Evolutionary conservation across 2,329 filamentous ascomycete genomes (phyloP).

Genomic region (Fusarium continuum): DNA sequence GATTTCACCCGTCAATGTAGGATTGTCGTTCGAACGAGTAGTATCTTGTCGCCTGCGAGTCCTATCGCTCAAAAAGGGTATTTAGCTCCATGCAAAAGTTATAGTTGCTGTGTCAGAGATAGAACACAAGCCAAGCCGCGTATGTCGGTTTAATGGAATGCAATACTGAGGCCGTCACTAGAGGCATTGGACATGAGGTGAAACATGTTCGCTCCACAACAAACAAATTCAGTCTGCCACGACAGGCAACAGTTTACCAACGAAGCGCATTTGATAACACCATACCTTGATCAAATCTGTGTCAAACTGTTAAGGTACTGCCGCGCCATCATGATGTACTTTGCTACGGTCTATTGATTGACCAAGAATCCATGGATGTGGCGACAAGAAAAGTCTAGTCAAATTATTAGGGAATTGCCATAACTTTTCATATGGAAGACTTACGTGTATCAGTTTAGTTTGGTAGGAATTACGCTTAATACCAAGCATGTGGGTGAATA

Average conservation of each 20-base stretch:
- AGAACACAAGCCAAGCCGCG: neutral
- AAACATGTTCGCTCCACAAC: slow-evolving; percentile 21
- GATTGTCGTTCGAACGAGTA: no score
- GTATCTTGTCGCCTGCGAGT: neutral
- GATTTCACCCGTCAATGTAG: neutral
- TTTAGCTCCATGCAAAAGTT: neutral
- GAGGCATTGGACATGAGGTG: neutral
- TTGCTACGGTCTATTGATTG: no score
- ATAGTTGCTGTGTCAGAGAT: slow-evolving; percentile 5
- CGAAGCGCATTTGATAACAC: neutral
- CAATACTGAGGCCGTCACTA: slow-evolving; percentile 1
- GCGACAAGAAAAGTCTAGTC: neutral
- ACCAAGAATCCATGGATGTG: no score
- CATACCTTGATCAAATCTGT: neutral
- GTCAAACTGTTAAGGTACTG: neutral
- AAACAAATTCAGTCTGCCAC: neutral
- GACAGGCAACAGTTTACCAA: neutral
- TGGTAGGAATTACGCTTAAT: no score
- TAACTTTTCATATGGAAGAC: neutral
- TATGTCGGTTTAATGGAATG: slow-evolving; percentile 20
- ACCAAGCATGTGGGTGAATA: no score
- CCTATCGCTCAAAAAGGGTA: neutral
- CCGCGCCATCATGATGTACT: neutral
- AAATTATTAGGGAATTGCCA: neutral
- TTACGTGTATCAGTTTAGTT: no score